Conservation (phyloP, 192 early-diverging fungal genomes). For the Dispira simplex region DNA sequence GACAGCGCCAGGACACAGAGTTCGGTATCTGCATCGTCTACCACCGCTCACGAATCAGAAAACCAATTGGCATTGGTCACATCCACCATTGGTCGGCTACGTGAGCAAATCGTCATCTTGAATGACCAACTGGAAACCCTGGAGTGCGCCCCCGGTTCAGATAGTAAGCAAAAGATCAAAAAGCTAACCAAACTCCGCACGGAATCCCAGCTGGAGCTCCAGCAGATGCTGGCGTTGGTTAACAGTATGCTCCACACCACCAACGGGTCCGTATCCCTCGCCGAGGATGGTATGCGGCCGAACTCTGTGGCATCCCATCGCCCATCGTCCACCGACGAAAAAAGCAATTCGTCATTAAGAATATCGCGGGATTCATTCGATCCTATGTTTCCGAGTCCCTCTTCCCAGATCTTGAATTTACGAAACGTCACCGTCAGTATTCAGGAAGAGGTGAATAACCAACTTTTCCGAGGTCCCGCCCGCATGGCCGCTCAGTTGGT, state of each 20-base stretch:
- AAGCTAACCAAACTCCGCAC: not conserved
- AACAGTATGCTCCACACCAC: not conserved
- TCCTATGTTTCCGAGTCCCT: not conserved
- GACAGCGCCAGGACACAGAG: too few species aligned
- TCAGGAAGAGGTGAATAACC: not conserved
- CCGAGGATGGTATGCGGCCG: too few species aligned
- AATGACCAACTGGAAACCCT: not conserved
- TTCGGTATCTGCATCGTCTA: too few species aligned
- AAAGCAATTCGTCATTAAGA: not conserved
- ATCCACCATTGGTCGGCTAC: not conserved
- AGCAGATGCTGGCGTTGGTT: not conserved
- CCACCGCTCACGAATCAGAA: not conserved
- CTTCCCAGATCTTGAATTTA: not conserved
- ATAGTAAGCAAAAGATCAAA: too few species aligned
- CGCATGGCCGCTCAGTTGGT: constrained; percentile 1
- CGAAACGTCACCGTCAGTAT: constrained; percentile 7
- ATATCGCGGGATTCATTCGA: not conserved
- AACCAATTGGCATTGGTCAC: not conserved
- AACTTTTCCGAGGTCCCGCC: not conserved
- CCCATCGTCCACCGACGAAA: not conserved
- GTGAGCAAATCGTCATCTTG: not conserved
- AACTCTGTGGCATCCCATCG: not conserved
- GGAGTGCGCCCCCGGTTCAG: too few species aligned
- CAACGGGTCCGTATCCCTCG: too few species aligned
- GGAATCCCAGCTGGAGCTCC: not conserved